phyloP scores from a whole-genome alignment of 768 basidiomycete genomes.

The Porphyrellus cyaneotinctus region DNA sequence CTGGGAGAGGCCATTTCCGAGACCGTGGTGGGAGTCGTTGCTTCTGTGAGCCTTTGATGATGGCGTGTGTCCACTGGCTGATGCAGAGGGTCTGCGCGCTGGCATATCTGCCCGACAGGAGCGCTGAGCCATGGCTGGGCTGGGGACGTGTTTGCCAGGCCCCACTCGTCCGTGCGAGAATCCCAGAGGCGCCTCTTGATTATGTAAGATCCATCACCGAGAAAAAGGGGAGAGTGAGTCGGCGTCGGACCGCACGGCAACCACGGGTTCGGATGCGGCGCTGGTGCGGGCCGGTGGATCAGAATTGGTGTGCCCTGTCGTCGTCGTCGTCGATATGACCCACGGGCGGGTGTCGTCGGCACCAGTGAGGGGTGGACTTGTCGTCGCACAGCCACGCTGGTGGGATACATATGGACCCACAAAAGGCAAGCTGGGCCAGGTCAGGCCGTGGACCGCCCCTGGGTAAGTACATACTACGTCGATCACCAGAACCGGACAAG shows the following conservation, averaged over 20 bases:
- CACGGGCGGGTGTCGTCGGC: background rate
- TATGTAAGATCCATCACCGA: background rate
- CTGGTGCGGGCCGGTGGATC: background rate
- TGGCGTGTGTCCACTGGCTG: slow-evolving; percentile 37
- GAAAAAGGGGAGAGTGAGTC: background rate
- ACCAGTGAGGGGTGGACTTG: background rate
- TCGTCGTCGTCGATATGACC: background rate
- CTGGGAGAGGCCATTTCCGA: slow-evolving; percentile 31
- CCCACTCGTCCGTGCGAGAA: slow-evolving; percentile 20
- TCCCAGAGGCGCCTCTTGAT: slow-evolving; percentile 1
- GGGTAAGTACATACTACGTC: slow-evolving; percentile 10
- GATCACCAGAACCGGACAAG: slow-evolving; percentile 14
- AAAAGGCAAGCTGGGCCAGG: slow-evolving; percentile 28
- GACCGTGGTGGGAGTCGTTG: slow-evolving; percentile 55
- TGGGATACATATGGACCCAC: slow-evolving; percentile 41
- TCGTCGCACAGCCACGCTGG: slow-evolving; percentile 34
- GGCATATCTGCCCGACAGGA: slow-evolving; percentile 32
- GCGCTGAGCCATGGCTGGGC: too few species aligned
- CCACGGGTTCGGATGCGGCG: too few species aligned
- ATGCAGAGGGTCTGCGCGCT: slow-evolving; percentile 60
- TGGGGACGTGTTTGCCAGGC: too few species aligned
- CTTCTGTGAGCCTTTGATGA: slow-evolving; percentile 54
- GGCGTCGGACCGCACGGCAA: background rate
- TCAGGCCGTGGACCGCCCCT: background rate
- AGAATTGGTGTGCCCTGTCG: too few species aligned